phyloP scores from a whole-genome alignment of 2,329 filamentous ascomycete species.

The Talaromyces sp. region DNA sequence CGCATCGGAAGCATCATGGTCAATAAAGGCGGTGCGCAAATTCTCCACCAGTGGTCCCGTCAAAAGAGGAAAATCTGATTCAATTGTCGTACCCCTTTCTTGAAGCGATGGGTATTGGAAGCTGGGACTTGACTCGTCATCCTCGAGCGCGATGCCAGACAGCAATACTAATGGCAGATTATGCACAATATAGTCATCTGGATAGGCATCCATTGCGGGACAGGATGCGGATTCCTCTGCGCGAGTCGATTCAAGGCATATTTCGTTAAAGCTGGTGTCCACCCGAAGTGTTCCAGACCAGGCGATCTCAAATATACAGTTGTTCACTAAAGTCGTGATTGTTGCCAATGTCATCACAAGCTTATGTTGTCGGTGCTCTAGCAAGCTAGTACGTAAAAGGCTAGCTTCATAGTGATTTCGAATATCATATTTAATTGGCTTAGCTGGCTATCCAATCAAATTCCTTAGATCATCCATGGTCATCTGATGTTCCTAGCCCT shows the following conservation, averaged over 20 bases:
- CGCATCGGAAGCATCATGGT: conserved; percentile 60
- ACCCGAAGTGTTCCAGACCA: not conserved
- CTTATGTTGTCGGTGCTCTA: not conserved
- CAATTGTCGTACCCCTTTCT: conserved; percentile 60
- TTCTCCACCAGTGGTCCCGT: conserved; percentile 62
- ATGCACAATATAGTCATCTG: conserved; percentile 71
- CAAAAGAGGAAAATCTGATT: conserved; percentile 67
- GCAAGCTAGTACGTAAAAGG: not conserved
- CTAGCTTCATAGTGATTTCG: not conserved
- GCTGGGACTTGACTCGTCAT: conserved; percentile 23
- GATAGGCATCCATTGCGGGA: conserved; percentile 47
- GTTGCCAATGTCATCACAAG: not conserved
- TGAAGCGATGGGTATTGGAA: conserved; percentile 50
- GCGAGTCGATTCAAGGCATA: conserved; percentile 33
- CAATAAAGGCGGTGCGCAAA: conserved; percentile 63
- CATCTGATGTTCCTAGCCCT: not conserved
- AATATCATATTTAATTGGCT: not conserved
- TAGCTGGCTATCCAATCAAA: not conserved
- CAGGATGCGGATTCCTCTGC: conserved; percentile 22
- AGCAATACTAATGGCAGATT: conserved; percentile 82
- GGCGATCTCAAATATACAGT: not conserved
- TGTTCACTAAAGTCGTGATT: not conserved
- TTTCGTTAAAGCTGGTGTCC: conserved; percentile 3
- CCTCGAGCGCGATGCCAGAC: conserved; percentile 62
- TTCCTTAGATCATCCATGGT: not conserved